Base-by-base conservation (phyloP, 495 filamentous ascomycete genomes). In the Xylaria curta region DNA sequence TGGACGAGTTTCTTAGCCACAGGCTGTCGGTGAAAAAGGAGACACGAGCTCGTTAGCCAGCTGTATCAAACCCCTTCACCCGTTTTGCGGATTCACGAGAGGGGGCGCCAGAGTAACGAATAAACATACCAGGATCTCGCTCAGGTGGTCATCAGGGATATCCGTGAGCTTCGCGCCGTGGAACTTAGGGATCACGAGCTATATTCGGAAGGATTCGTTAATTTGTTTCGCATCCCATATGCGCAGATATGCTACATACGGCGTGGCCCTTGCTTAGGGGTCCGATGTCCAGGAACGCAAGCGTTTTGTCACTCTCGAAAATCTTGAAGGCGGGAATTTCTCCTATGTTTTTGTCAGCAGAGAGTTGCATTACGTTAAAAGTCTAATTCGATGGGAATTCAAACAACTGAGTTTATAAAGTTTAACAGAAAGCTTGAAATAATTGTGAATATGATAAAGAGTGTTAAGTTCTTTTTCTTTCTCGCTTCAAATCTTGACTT, bases 181-280 rank as follows among this genome's bases (percentile, higher is more conserved):
- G 84, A 87, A 87, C 85, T 98, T 99, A 70, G 96, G 96, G 78
- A 99, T 97, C 53, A 99, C 91, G 79, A 99, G 93, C 95, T 97
- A 15, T 31, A n/a, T 13, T 2, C 28, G 36, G 15, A 36, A 4
- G 9, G 31, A 26, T 47, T n/a, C 8, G 26, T 69, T 49, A 60
- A 17, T 31, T 15, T 56, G 36, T 17, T 2, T 31, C 24, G 24
- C 26, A 19, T 26, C 9, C 10, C 3, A 26, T 7, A 56, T 31
- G 36, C 8, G 36, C 36, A 12, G 17, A 38, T 21, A 49, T 77
- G n/a, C 59, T 42, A 38, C 85, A 78, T 81, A 95, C 93, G 69
- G 92, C 91, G 78, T 98, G 95, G 59, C 96, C 95, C 69, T 85
- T 85, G 80, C 90, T 92, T 4, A 98, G 85, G 19, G 96, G 96